Base-by-base conservation (phyloP, 2,329 filamentous ascomycete species). In the Periconia sp. region DNA sequence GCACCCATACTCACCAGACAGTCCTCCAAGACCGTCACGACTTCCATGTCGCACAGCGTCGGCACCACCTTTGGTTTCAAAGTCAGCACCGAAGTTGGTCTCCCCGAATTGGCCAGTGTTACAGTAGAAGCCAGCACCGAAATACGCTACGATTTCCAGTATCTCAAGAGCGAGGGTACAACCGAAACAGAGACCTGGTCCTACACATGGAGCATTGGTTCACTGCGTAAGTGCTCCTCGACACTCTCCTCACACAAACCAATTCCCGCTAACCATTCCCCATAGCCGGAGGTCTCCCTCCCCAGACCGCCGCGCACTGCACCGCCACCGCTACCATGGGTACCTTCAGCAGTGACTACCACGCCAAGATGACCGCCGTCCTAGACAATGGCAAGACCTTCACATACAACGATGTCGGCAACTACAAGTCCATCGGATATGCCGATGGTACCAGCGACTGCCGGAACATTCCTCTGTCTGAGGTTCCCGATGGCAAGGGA, bases 241-340 rank as follows among this genome's bases (percentile, higher is more conserved):
- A n/a, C n/a, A n/a, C n/a, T n/a, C n/a, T n/a, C n/a, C n/a, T n/a
- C n/a, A n/a, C n/a, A n/a, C n/a, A n/a, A n/a, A n/a, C n/a, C n/a
- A n/a, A n/a, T n/a, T n/a, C n/a, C n/a, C n/a, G n/a, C n/a, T n/a
- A n/a, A n/a, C n/a, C n/a, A n/a, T 4, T 11, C 15, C 5, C 15
- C 3, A 11, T 11, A 9, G 16, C 16, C 8, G 10, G 16, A 9
- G 35, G 35, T 29, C 19, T 38, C n/a, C 35, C 24, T 17, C 37
- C 28, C 4, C 37, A 40, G 13, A 24, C 12, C 8, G 37, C 18
- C 12, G 29, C 29, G 9, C 16, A 40, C 37, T 40, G 37, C 37
- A 33, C 28, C 10, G 37, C 37, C n/a, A 22, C 18, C 2, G 37
- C 37, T 12, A 40, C 37, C 26, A 32, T 18, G 37, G 37, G 37